Base-by-base conservation (phyloP, 345 rosid species). In the Gossypium herbaceum region DNA sequence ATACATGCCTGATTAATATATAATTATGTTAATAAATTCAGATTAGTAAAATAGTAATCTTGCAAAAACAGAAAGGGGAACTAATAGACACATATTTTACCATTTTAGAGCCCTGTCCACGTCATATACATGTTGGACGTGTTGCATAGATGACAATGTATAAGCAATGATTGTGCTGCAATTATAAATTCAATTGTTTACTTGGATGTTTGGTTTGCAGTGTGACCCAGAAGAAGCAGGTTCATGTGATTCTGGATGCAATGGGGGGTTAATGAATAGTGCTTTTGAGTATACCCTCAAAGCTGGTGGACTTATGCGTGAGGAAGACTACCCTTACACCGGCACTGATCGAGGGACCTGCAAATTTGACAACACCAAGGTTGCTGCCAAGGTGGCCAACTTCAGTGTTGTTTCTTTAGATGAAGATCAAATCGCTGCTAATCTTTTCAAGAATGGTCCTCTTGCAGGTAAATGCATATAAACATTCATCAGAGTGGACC, bases 341-440 rank as follows among this genome's bases (percentile, higher is more conserved):
- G 94, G 97, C 24, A 86, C 82, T 20, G 97, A 92, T 57, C 85
- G 87, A 0, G 73, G 83, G 1, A 43, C 87, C 78, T 94, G 97
- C 86, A 89, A 94, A 76, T 83, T 94, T 34, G 94, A 92, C 87
- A 87, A 92, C 86, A 68, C 83, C 61, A 94, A 92, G 89, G 79
- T 94, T 73, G 98, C 82, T 22, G 93, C 97, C 22, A 82, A 82
- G 44, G 97, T 92, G 60, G 83, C 98, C 71, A 94, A 94, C 85
- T 94, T 92, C 83, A 91, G 97, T 19, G 97, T 90, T 24, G 85
- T 94, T 45, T 92, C 97, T 51, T 83, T 86, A 17, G 92, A 94
- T 15, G 98, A 94, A 79, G 93, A 91, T 48, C 97, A 92, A 84
- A 94, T 94, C 16, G 93, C 98, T 41, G 97, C 98, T 2, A 94